Percentiles rank a stretch among this genome's conserved stretches.
These are phyloP conservation scores for Chrysanthemum seticuspe DNA, from an alignment of 129 eudicot species.

Conservation along the genomic window DNA sequence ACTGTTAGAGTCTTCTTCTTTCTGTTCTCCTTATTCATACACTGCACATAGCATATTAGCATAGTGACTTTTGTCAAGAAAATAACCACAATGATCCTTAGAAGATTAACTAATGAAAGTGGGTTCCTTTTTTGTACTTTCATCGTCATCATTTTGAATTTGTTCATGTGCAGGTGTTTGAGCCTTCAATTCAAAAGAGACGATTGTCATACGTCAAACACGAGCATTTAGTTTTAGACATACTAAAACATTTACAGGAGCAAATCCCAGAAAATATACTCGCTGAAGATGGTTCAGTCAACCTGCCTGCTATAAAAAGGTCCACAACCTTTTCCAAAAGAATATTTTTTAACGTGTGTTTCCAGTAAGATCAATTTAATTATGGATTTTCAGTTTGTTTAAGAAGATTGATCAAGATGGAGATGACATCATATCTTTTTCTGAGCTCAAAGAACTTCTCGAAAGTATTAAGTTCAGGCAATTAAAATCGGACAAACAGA, in stretches of 20 bases:
- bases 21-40: too few species aligned
- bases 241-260: slow-evolving; percentile 54
- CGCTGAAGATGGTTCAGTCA: slow-evolving; percentile 52
- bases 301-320: slow-evolving; percentile 51
- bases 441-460: slow-evolving; percentile 61
- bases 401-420: slow-evolving; percentile 54
- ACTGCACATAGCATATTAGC: too few species aligned
- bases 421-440: slow-evolving; percentile 50
- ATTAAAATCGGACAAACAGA: slow-evolving; percentile 43
- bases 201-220: slow-evolving; percentile 60
- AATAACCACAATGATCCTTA: too few species aligned
- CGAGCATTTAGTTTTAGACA: slow-evolving; percentile 63
- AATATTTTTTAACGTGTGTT: neutral
- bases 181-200: slow-evolving; percentile 81
- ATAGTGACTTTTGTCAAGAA: neutral
- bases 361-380: neutral
- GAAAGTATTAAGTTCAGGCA: slow-evolving; percentile 45
- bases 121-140: neutral
- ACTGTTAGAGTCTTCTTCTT: too few species aligned
- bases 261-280: slow-evolving; percentile 51
- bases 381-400: slow-evolving; percentile 49
- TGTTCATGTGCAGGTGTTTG: slow-evolving; percentile 49
- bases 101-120: too few species aligned
- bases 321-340: neutral
- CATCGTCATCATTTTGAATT: neutral